These are phyloP conservation scores for Podospora tetraspora DNA, from an alignment of 495 filamentous ascomycete species.

Conservation along the genomic window DNA sequence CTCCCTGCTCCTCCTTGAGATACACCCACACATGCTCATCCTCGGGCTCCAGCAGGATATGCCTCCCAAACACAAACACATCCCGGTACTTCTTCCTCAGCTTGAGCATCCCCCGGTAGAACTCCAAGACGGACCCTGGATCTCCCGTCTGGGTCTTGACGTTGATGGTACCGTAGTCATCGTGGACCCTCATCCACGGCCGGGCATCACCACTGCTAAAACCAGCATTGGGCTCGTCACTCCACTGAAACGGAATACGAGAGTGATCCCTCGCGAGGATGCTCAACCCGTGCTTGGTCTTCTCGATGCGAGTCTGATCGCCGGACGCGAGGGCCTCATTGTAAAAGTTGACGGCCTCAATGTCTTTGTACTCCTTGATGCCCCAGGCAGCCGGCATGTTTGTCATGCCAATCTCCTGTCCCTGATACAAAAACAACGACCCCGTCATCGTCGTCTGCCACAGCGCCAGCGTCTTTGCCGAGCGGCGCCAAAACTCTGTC, in stretches of 20 bases:
- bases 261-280: constrained; percentile 52
- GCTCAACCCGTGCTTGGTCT: constrained; percentile 54
- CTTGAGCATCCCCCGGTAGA: constrained; percentile 43
- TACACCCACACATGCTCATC: constrained; percentile 41
- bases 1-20: constrained; percentile 26
- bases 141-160: constrained; percentile 42
- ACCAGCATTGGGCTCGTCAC: constrained; percentile 24
- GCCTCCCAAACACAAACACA: constrained; percentile 45
- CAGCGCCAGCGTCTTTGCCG: constrained; percentile 54
- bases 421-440: constrained; percentile 70
- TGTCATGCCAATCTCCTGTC: constrained; percentile 71
- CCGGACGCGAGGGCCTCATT: constrained; percentile 28
- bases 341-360: constrained; percentile 63
- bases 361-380: constrained; percentile 66
- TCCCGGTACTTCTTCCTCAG: constrained; percentile 39
- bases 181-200: constrained; percentile 55
- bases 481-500: constrained; percentile 40
- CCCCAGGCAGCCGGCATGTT: constrained; percentile 62
- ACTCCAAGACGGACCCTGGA: constrained; percentile 35
- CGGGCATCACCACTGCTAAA: constrained; percentile 21
- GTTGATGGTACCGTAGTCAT: constrained; percentile 49
- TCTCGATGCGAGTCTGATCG: constrained; percentile 41
- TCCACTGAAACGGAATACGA: constrained; percentile 60
- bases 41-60: constrained; percentile 35
- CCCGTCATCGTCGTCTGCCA: constrained; percentile 50